Evolutionary conservation across 1,139 yeast species (phyloP), one percentile per base, ranked within the genome.

Genomic region (Diutina ranongensis): DNA sequence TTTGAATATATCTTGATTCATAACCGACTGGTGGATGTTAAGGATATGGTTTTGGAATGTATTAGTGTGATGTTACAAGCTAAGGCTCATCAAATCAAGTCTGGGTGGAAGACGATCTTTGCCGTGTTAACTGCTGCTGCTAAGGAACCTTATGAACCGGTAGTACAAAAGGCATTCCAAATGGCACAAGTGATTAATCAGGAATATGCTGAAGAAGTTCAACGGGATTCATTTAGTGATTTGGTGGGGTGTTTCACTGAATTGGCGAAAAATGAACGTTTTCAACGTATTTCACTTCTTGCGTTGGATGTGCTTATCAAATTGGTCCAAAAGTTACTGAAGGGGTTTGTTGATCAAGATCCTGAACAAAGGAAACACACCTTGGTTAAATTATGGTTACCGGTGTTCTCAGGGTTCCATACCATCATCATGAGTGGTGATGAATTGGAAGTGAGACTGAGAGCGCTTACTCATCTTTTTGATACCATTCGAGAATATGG

Each of bases 41-140:
- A 84, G 57, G 94, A 85, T 50, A 81, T 92, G 89, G 89, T 87
- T 8, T 69, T 94, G 50, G 96, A 89, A 54, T 89, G 97, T 63
- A 72, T 89, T 54, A 79, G 82, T 54, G 92, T 87, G 58, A 83
- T 94, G 82, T 79, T 92, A 45, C 69, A 79, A 50, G 81, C 92
- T 15, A 83, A 89, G 56, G 79, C 92, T 5, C 67, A 64, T 4
- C 76, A 77, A 50, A 85, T 94, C 50, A 83, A 78, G 59, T 88
- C 97, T 31, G 99, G 99, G 40, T 94, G 99, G 99, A 78, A 78
- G 50, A 81, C 97, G 0, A 82, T 94, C 50, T 80, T 92, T 56
- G 82, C 80, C 21, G 87, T 88, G 1, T 77, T 89, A 53, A 69
- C 78, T 0, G 76, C 73, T 25, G 85, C 85, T 2, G 84, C 86